Base-by-base conservation (phyloP, 371 early-diverging fungal species). In the Mortierella sp. region DNA sequence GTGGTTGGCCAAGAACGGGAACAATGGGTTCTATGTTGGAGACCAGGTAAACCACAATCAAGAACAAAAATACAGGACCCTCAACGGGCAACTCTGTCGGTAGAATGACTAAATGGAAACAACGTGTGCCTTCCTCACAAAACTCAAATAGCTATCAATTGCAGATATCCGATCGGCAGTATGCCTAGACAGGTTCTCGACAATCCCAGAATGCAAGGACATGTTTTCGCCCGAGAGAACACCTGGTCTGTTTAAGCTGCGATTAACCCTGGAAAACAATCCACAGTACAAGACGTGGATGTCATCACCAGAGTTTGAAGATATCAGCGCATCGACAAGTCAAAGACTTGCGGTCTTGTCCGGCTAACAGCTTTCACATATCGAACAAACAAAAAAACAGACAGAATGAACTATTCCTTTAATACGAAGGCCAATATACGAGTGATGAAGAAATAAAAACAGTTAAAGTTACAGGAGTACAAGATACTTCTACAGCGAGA, bases 161-260 rank as follows among this genome's bases (percentile, higher is more conserved):
- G 73, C 73, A 21, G 73, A 72, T 27, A 62, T 72, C 42, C 67
- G 67, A 9, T 61, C 67, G 0, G 73, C 58, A n/a, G 50, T 72
- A 8, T 61, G 73, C 26, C 21, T 72, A 26, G 73, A 72, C 31
- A 56, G 73, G 12, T 72, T 56, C 63, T 41, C 66, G 50, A 62
- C 67, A 12, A 56, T 72, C 17, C 55, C 73, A 6, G 73, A 66
- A 28, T 66, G 67, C 66, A 66, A 58, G 21, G 47, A 58, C 26
- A 53, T 66, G 49, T 66, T 72, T 43, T 72, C 73, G 3, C 30
- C 41, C 0, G 43, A 54, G 1, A 31, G 31, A 23, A 72, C 73
- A 0, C 73, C 73, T 0, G 62, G 67, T 9, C 41, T 72, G 26
- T 72, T 60, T 39, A 56, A 43, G 24, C 50, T 72, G 44, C 60